A percentile compares a stretch with the other conserved stretches of the same genome.
phyloP scores from a whole-genome alignment of 306 rosid species.

The Vigna trinervia region DNA sequence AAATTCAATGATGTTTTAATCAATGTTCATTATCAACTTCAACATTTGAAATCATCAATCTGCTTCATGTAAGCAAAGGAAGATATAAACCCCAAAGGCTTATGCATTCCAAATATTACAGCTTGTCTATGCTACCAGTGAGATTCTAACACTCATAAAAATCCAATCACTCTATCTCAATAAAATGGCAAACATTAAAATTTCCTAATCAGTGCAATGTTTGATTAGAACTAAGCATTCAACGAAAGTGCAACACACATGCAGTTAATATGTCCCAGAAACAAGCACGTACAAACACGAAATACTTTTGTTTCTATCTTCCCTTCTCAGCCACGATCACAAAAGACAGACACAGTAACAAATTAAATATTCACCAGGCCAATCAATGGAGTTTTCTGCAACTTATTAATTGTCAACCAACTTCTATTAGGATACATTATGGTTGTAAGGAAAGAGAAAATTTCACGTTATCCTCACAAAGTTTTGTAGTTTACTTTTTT shows the following conservation, averaged over 20 bases:
- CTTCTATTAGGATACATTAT: background rate
- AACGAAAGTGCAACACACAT: background rate
- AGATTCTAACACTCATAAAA: background rate
- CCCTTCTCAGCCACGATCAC: background rate
- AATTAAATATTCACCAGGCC: background rate
- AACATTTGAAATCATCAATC: background rate
- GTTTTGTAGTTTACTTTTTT: background rate
- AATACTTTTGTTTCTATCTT: background rate
- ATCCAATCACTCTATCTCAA: background rate
- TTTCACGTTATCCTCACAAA: background rate
- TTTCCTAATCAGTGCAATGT: slow-evolving; percentile 23
- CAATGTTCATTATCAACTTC: slow-evolving; percentile 9
- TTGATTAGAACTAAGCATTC: background rate
- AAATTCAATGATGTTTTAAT: background rate
- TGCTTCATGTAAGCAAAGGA: background rate
- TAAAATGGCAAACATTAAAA: background rate
- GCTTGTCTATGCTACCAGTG: background rate
- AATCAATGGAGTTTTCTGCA: background rate
- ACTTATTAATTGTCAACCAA: background rate
- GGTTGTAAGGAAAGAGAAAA: background rate
- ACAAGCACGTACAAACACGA: background rate
- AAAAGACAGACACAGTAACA: background rate
- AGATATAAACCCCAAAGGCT: background rate
- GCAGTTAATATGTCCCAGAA: background rate
- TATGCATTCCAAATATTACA: background rate